A percentile compares a stretch with the other conserved stretches of the same genome.
Evolutionary conservation across 495 filamentous ascomycete species (phyloP).

Genomic region (Hyaloscypha bicolor): DNA sequence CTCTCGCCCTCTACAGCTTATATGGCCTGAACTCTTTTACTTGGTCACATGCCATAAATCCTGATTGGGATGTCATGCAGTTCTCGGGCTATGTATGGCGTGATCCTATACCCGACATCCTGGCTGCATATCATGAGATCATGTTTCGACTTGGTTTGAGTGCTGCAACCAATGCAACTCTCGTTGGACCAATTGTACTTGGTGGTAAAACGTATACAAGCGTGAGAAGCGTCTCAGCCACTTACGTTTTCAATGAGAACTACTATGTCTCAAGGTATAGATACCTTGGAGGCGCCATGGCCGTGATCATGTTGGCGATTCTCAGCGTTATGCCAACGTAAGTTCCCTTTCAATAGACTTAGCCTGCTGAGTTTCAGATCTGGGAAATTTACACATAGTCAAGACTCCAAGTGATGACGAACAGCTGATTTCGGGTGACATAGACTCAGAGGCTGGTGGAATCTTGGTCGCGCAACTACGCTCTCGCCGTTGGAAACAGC

Average conservation of each 20-base stretch:
- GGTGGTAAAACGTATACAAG: not conserved
- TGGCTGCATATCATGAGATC: not conserved
- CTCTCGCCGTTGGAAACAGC: not conserved
- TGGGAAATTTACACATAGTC: not conserved
- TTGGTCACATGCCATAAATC: not conserved
- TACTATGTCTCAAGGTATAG: not conserved
- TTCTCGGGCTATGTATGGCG: not conserved
- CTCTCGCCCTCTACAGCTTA: not conserved
- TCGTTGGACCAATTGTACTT: not conserved
- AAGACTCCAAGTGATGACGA: not conserved
- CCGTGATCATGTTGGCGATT: not conserved
- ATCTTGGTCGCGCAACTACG: not conserved
- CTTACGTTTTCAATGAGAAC: not conserved
- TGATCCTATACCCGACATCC: not conserved
- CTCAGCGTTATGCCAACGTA: not conserved
- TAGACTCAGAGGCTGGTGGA: not conserved
- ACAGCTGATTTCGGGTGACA: not conserved
- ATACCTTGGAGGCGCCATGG: not conserved
- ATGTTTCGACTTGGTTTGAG: slow-evolving; percentile 1
- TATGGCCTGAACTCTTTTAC: not conserved
- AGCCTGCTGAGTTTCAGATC: not conserved
- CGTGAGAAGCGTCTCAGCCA: not conserved
- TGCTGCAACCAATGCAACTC: not conserved
- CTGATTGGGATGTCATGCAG: not conserved
- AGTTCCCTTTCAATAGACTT: not conserved